Evolutionary conservation across 805 yeast genomes (phyloP), one percentile per base, ranked within the genome.

Genomic region (Spathaspora girioi): DNA sequence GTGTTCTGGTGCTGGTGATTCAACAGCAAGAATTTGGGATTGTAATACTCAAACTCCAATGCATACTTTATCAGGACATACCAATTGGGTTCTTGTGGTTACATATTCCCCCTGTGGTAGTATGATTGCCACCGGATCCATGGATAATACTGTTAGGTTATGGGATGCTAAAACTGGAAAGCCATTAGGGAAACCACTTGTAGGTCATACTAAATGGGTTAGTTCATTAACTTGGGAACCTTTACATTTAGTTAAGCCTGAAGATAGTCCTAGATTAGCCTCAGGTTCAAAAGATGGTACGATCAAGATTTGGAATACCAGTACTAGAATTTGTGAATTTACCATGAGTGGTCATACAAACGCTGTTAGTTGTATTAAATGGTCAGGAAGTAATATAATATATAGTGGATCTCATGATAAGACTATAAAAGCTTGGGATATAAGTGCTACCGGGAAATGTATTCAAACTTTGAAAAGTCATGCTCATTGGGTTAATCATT

Each of bases 401-500:
- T 94, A 92, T 67, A 83, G 96, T 31, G 92, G 89, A 1, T 91
- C 97, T 8, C 98, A 94, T 63, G 99, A 94, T 68, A 93, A 92
- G 64, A 88, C 97, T 5, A 86, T 94, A 56, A 87, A 85, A 67
- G 89, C 88, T 1, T 94, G 99, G 99, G 93, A 89, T 62, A 82
- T 89, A 5, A 72, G 77, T 42, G 77, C 75, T 2, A 81, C 80
- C 46, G 98, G 97, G 29, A 81, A 80, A 58, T 82, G 96, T 58
- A 76, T 87, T 32, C 89, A 88, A 64, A 84, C 90, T 2, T 73
- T 94, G 57, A 85, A 84, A 65, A 80, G 94, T 43, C 99, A 94
- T 66, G 97, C 96, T 1, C 99, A 94, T 70, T 94, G 99, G 99
- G 94, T 94, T 46, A 94, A 94, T 66, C 98, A 93, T 69, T 75